A percentile compares a stretch with the other conserved stretches of the same genome.
phyloP scores from a whole-genome alignment of 2,329 filamentous ascomycete genomes.

The Ramularia endophylla region DNA sequence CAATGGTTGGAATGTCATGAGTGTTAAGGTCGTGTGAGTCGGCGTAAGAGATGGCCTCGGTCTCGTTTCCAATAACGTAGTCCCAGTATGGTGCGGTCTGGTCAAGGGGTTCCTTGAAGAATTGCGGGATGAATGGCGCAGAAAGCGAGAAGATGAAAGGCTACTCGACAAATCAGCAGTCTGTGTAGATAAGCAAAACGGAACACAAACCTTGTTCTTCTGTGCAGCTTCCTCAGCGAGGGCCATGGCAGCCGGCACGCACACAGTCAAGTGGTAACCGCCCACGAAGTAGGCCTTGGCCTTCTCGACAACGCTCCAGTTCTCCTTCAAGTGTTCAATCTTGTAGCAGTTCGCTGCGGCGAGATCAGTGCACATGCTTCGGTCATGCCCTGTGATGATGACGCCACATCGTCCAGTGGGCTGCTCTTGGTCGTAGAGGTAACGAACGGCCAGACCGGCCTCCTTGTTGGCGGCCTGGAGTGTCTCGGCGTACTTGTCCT shows the following conservation, averaged over 20 bases:
- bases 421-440: constrained; percentile 77
- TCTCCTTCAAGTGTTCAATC: constrained; percentile 85
- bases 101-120: constrained; percentile 96
- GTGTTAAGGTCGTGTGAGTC: constrained; percentile 68
- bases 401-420: constrained; percentile 93
- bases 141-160: constrained; percentile 84
- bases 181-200: constrained; percentile 5
- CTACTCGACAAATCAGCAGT: constrained; percentile 31
- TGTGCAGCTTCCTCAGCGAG: constrained; percentile 83
- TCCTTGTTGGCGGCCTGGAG: constrained; percentile 79
- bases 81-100: constrained; percentile 86
- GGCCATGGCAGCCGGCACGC: constrained; percentile 81
- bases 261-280: constrained; percentile 97
- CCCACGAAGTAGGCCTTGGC: constrained; percentile 89
- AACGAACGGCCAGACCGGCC: constrained; percentile 88
- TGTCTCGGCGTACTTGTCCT: constrained; percentile 91
- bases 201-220: constrained; percentile 66
- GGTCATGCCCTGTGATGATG: constrained; percentile 94
- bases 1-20: constrained; percentile 77
- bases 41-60: constrained; percentile 83
- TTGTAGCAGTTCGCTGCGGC: constrained; percentile 97
- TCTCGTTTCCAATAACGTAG: constrained; percentile 95
- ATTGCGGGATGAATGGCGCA: constrained; percentile 91
- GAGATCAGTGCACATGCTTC: constrained; percentile 90
- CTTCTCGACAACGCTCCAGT: constrained; percentile 87